phyloP scores from a whole-genome alignment of 73 alveolate genomes.

The Paramecium primaurelia region DNA sequence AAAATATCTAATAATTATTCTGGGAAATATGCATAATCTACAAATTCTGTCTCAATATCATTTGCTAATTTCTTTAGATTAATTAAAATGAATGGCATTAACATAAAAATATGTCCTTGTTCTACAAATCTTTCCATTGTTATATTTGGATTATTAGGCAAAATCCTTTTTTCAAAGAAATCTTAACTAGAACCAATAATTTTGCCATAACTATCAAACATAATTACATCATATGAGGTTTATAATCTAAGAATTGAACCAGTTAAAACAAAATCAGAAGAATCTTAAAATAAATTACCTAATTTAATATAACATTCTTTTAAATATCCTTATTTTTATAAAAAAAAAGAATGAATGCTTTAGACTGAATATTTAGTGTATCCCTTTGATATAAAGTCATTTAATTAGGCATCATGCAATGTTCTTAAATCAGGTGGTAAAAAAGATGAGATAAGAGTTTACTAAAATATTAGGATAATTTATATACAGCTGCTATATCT shows the following conservation, averaged over 20 bases:
- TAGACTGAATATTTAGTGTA: not conserved
- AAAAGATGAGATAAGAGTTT: not conserved
- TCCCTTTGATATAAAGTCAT: not conserved
- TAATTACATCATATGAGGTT: not conserved
- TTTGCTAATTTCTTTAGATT: not conserved
- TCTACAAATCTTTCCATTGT: conserved; percentile 13
- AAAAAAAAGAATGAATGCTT: not conserved
- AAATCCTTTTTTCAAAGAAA: not conserved
- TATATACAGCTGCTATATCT: not conserved
- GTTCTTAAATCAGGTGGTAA: conserved; percentile 3
- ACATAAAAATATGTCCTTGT: not conserved
- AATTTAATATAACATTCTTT: not conserved
- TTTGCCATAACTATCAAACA: conserved; percentile 13
- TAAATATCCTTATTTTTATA: not conserved
- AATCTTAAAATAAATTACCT: not conserved
- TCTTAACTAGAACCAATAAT: not conserved
- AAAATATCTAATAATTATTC: not conserved
- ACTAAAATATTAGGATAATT: not conserved
- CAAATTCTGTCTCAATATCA: not conserved
- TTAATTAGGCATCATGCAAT: not conserved
- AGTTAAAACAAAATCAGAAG: not conserved
- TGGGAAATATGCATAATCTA: not conserved
- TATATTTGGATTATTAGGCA: not conserved
- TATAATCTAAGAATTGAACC: not conserved
- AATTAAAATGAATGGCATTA: not conserved